These are phyloP conservation scores for Penicillium egyptiacum DNA, from an alignment of 495 filamentous ascomycete species.

Conservation along the genomic window DNA sequence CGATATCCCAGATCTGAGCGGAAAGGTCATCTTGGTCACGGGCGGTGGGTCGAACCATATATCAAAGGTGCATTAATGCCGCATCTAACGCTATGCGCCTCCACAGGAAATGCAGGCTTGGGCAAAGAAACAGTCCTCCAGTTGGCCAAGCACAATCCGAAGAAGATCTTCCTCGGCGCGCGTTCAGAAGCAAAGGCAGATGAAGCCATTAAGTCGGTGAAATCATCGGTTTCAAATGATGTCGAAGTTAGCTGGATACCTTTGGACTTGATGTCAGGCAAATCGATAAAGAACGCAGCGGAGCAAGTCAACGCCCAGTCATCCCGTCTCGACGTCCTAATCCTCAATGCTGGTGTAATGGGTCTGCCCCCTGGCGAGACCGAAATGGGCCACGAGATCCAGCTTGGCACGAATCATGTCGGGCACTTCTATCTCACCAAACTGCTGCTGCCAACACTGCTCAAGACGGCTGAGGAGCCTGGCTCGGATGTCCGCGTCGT, in stretches of 20 bases:
- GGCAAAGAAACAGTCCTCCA: conserved; percentile 56
- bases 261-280: conserved; percentile 46
- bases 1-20: conserved; percentile 53
- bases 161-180: conserved; percentile 53
- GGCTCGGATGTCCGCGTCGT: conserved; percentile 47
- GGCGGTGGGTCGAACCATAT: conserved; percentile 46
- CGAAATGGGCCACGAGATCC: conserved; percentile 51
- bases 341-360: conserved; percentile 67
- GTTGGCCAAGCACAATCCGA: conserved; percentile 55
- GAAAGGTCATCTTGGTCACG: conserved; percentile 57
- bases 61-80: not conserved
- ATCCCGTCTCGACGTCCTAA: conserved; percentile 59
- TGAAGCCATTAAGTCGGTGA: conserved; percentile 27
- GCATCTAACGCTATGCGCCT: not conserved
- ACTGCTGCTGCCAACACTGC: conserved; percentile 34
- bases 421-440: conserved; percentile 61
- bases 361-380: conserved; percentile 41
- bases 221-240: conserved; percentile 19
- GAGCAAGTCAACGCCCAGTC: conserved; percentile 47
- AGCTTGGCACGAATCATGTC: conserved; percentile 59
- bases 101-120: conserved; percentile 56
- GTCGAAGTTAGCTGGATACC: conserved; percentile 41
- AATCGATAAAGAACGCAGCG: conserved; percentile 53
- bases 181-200: conserved; percentile 35
- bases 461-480: conserved; percentile 32